These are phyloP conservation scores for Cercospora sesami DNA, from an alignment of 2,329 filamentous ascomycete species.

Conservation along the genomic window DNA sequence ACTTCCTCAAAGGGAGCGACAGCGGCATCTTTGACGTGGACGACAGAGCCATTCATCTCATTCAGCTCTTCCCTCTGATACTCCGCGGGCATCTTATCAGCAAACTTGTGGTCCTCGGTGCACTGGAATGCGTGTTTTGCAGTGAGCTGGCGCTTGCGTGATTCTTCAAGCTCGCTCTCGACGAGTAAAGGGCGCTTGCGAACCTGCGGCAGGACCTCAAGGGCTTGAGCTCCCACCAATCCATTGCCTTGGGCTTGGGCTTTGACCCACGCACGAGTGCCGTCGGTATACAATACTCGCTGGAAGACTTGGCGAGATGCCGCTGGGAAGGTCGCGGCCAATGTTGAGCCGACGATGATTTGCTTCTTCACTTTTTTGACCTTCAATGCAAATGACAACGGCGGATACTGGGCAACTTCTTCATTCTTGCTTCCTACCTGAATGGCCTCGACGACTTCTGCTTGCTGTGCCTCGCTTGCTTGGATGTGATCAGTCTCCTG, in stretches of 20 bases:
- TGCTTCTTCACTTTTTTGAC: background rate
- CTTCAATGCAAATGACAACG: background rate
- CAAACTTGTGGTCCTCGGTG: background rate
- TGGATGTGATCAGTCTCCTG: background rate
- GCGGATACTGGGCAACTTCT: background rate
- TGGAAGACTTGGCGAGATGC: background rate
- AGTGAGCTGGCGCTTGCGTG: background rate
- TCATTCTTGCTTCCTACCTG: background rate
- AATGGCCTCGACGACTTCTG: background rate
- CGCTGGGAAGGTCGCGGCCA: background rate
- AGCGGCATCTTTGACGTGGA: background rate
- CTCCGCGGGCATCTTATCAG: background rate
- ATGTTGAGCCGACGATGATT: background rate
- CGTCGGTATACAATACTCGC: background rate
- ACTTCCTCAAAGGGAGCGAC: background rate
- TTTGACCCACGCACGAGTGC: background rate
- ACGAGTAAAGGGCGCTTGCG: background rate
- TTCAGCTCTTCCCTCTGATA: background rate
- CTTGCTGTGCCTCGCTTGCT: background rate
- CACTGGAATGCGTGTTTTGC: background rate
- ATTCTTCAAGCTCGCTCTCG: background rate
- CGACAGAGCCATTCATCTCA: background rate
- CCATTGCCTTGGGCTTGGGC: background rate
- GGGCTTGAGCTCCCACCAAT: background rate
- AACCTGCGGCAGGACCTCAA: background rate